Evolutionary conservation across 257 asterid genomes (phyloP).

Genomic region (Solanum lycopersicoides): DNA sequence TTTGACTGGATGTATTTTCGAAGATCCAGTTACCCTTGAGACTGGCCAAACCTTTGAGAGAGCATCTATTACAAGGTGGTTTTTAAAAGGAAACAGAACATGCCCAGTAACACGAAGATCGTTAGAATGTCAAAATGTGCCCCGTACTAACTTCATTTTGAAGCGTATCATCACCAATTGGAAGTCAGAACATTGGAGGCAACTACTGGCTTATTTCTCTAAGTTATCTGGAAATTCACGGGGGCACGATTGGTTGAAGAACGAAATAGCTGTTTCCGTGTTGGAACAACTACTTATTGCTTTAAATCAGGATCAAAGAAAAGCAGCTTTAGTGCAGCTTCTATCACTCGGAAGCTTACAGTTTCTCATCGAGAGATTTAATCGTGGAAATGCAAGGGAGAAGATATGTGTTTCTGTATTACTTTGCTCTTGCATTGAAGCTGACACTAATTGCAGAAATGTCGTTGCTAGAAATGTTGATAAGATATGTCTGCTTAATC

Average conservation of each 20-base stretch:
- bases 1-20: conserved; percentile 44
- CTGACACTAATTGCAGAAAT: conserved; percentile 35
- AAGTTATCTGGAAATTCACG: conserved; percentile 6
- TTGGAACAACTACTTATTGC: conserved; percentile 36
- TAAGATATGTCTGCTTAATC: conserved; percentile 24
- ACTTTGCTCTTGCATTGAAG: conserved; percentile 44
- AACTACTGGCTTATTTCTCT: conserved; percentile 29
- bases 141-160: conserved; percentile 48
- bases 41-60: conserved; percentile 74
- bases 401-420: conserved; percentile 26
- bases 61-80: conserved; percentile 52
- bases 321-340: conserved; percentile 23
- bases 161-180: conserved; percentile 53
- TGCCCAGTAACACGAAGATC: conserved; percentile 58
- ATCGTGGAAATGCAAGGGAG: conserved; percentile 31
- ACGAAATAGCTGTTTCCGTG: conserved; percentile 20
- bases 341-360: conserved; percentile 48
- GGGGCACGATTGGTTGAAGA: conserved; percentile 10
- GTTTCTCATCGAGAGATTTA: conserved; percentile 43
- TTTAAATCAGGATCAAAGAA: conserved; percentile 40
- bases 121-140: conserved; percentile 35
- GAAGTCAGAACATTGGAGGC: conserved; percentile 37
- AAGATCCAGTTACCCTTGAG: conserved; percentile 72
- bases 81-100: conserved; percentile 32
- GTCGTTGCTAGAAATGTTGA: conserved; percentile 33